Conservation (phyloP, 176 grass and related monocot species). For the Chloris gayana region DNA sequence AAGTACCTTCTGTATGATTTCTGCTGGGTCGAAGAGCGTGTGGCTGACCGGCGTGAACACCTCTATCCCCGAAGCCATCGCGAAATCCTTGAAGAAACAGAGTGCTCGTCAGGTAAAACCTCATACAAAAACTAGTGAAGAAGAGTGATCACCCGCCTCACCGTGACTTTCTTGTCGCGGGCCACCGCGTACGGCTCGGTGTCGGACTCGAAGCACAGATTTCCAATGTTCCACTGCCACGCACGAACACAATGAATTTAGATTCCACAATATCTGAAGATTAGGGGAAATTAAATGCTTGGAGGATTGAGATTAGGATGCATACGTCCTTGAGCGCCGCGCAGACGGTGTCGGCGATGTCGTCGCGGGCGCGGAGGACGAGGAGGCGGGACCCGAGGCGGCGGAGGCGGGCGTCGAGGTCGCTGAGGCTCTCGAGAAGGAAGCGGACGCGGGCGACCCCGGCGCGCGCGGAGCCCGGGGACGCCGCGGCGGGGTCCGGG, state of each 20-base stretch:
- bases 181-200: conserved; percentile 71
- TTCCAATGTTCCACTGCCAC: conserved; percentile 83
- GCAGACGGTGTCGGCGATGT: conserved; percentile 64
- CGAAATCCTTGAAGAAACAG: conserved; percentile 70
- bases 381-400: conserved; percentile 73
- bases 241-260: conserved; percentile 6
- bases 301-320: background rate
- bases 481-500: conserved; percentile 61
- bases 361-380: conserved; percentile 61
- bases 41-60: conserved; percentile 79
- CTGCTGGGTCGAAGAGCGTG: conserved; percentile 71
- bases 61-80: conserved; percentile 54
- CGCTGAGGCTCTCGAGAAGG: conserved; percentile 84
- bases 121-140: background rate
- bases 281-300: background rate
- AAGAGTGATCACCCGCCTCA: background rate
- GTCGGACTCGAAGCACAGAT: conserved; percentile 88
- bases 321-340: conserved; percentile 72
- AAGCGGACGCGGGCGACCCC: conserved; percentile 70
- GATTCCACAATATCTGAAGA: background rate
- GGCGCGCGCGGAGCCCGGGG: conserved; percentile 67
- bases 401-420: conserved; percentile 72
- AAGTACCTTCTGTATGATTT: conserved; percentile 74
- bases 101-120: background rate
- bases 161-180: conserved; percentile 77